Conservation (phyloP, 1,284 basidiomycete species). For the Entoloma clypeatum region DNA sequence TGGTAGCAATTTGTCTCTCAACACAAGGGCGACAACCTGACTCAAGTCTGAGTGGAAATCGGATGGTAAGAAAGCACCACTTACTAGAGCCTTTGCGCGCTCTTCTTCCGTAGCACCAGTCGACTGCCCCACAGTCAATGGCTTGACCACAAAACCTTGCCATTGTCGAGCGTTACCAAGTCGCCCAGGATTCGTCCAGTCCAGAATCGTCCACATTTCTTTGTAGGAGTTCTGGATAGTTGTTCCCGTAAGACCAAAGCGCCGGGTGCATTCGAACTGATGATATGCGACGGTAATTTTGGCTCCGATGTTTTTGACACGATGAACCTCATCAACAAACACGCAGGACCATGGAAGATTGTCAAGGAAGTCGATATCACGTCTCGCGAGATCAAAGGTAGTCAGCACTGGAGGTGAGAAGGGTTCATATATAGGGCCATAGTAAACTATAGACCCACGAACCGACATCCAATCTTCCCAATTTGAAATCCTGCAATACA, state of each 20-base stretch:
- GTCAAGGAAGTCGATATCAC: constrained; percentile 62
- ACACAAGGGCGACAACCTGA: constrained; percentile 51
- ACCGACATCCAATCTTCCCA: constrained; percentile 75
- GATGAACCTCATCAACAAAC: constrained; percentile 82
- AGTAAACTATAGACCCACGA: constrained; percentile 24
- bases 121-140: constrained; percentile 68
- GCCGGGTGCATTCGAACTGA: constrained; percentile 53
- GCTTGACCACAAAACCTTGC: constrained; percentile 62
- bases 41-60: background rate
- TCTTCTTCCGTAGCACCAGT: constrained; percentile 59
- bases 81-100: constrained; percentile 52
- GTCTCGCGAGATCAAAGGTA: constrained; percentile 65
- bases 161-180: constrained; percentile 68
- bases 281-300: constrained; percentile 64
- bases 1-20: constrained; percentile 68
- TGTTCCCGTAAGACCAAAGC: constrained; percentile 81
- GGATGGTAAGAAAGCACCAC: constrained; percentile 17
- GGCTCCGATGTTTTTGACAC: constrained; percentile 68
- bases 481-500: constrained; percentile 63
- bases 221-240: constrained; percentile 84
- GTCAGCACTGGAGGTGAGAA: constrained; percentile 53
- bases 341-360: constrained; percentile 64
- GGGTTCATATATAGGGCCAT: constrained; percentile 5
- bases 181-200: constrained; percentile 74
- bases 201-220: constrained; percentile 80